phyloP scores from a whole-genome alignment of 768 basidiomycete species.

The Exidia glandulosa region DNA sequence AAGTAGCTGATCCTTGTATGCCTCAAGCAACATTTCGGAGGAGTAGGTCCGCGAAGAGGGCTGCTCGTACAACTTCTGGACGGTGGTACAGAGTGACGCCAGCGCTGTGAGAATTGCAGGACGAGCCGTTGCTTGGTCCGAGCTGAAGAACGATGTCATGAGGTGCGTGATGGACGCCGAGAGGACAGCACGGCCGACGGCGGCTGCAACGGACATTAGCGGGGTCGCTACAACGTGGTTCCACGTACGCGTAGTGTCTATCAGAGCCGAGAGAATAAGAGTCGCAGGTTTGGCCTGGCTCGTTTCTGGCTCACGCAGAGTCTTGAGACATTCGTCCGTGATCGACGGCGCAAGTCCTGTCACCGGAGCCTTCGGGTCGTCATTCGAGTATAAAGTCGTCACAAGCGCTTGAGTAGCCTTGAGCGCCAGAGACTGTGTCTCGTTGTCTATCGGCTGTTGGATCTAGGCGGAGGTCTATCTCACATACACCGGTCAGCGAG shows the following conservation, averaged over 20 bases:
- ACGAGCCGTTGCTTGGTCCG: conserved; percentile 56
- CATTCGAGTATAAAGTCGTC: conserved; percentile 49
- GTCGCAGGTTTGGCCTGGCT: conserved; percentile 81
- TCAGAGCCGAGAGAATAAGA: conserved; percentile 67
- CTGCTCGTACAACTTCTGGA: conserved; percentile 48
- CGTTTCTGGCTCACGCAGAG: conserved; percentile 87
- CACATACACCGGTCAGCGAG: background rate
- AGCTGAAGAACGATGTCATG: conserved; percentile 61
- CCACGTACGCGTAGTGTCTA: conserved; percentile 65
- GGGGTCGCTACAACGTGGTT: background rate
- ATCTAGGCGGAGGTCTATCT: conserved; percentile 38
- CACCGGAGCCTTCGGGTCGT: conserved; percentile 24
- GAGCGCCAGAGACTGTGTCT: conserved; percentile 67
- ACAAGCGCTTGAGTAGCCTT: conserved; percentile 63
- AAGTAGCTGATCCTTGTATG: conserved; percentile 69
- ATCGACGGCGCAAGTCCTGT: conserved; percentile 61
- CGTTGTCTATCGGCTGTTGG: conserved; percentile 77
- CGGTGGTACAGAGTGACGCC: conserved; percentile 20
- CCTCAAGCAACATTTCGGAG: conserved; percentile 31
- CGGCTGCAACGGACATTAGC: background rate
- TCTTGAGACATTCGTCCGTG: conserved; percentile 68
- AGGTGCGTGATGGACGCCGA: conserved; percentile 68
- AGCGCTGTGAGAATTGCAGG: conserved; percentile 57
- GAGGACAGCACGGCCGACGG: background rate
- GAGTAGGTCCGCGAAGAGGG: conserved; percentile 30